phyloP scores from a whole-genome alignment of 129 eudicot species.

The Ambrosia trifida region DNA sequence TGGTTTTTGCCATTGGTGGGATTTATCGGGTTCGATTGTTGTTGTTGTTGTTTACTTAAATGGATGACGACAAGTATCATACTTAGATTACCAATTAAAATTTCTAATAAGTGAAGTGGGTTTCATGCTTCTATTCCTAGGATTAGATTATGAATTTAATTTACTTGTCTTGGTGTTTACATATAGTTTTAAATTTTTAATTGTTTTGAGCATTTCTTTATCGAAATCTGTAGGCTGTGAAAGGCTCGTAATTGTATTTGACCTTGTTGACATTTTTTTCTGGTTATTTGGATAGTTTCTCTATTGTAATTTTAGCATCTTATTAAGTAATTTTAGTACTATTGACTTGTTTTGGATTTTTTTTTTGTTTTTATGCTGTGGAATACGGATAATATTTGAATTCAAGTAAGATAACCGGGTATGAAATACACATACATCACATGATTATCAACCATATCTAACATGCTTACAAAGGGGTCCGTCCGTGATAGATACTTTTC shows the following conservation, averaged over 20 bases:
- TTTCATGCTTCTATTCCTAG: not conserved
- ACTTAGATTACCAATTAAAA: too few relatives aligned
- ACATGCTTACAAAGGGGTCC: not conserved
- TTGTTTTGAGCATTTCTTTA: not conserved
- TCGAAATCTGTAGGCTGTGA: not conserved
- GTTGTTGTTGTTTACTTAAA: constrained; percentile 5
- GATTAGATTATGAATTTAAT: not conserved
- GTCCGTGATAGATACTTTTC: too few relatives aligned
- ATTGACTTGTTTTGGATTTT: not conserved
- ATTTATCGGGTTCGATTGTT: too few relatives aligned
- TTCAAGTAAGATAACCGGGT: not conserved
- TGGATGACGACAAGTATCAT: not conserved
- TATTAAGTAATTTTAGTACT: not conserved
- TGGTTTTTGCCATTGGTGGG: too few relatives aligned
- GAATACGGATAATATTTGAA: not conserved
- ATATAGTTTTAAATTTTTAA: not conserved
- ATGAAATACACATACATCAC: not conserved
- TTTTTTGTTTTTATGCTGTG: not conserved
- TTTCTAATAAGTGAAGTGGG: too few relatives aligned
- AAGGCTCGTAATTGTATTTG: constrained; percentile 7
- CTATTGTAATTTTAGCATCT: not conserved
- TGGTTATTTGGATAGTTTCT: not conserved
- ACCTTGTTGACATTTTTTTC: not conserved
- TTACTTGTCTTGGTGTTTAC: not conserved
- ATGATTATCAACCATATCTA: not conserved